phyloP scores from a whole-genome alignment of 1,139 yeast species.

The Suhomyces chickasaworum region DNA sequence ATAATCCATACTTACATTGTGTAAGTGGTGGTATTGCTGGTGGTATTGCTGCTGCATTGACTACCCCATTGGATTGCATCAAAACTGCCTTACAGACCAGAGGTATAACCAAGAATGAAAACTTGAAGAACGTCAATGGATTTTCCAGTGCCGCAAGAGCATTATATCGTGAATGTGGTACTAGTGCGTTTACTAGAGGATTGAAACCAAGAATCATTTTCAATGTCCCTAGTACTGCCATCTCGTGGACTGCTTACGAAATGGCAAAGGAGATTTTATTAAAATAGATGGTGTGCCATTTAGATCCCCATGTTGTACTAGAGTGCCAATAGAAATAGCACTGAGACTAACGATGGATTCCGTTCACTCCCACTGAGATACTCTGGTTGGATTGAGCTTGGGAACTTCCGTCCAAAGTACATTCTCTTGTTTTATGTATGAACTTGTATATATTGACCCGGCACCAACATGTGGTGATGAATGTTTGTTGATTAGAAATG shows the following conservation, averaged over 20 bases:
- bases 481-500: background rate
- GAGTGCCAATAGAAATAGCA: constrained; percentile 2
- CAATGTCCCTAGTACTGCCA: constrained; percentile 95
- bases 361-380: background rate
- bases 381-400: background rate
- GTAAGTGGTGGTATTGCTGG: constrained; percentile 95
- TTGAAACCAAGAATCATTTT: constrained; percentile 89
- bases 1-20: constrained; percentile 92
- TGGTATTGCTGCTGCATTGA: constrained; percentile 93
- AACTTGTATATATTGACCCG: constrained; percentile 11
- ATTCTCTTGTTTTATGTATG: constrained; percentile 8
- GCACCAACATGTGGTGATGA: background rate
- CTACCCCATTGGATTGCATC: constrained; percentile 94
- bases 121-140: constrained; percentile 64
- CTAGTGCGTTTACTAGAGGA: constrained; percentile 77
- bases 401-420: background rate
- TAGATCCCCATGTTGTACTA: background rate
- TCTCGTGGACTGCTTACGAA: constrained; percentile 97
- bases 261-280: constrained; percentile 81
- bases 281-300: constrained; percentile 8
- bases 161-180: constrained; percentile 66
- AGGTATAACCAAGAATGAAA: constrained; percentile 53
- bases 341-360: background rate
- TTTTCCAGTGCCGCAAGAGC: constrained; percentile 72
- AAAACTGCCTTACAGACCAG: constrained; percentile 88